Conservation (phyloP, 2,329 filamentous ascomycete genomes). For the Cladobotryum mycophilum region DNA sequence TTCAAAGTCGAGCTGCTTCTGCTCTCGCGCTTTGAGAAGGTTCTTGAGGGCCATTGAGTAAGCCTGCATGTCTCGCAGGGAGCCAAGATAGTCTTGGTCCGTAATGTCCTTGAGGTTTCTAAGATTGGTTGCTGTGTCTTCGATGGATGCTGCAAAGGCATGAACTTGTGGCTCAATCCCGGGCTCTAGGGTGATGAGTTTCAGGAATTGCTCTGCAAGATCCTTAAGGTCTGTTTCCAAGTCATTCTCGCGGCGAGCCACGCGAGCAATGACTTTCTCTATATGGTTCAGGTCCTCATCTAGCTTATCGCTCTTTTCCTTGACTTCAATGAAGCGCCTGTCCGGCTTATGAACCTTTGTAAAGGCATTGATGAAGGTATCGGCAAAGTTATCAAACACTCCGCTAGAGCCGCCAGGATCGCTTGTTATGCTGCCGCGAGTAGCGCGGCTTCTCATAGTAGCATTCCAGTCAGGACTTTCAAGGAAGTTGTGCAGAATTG, state of each 20-base stretch:
- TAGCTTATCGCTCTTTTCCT: constrained; percentile 86
- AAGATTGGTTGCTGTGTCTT: constrained; percentile 74
- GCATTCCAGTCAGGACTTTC: constrained; percentile 96
- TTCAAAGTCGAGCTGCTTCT: constrained; percentile 97
- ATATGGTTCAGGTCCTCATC: constrained; percentile 90
- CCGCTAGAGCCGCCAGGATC: constrained; percentile 49
- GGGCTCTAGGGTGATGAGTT: constrained; percentile 81
- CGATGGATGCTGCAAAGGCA: constrained; percentile 78
- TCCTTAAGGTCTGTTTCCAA: constrained; percentile 84
- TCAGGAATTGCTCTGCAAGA: constrained; percentile 89
- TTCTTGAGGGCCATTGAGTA: constrained; percentile 84
- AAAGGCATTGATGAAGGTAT: constrained; percentile 95
- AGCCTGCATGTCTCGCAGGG: constrained; percentile 88
- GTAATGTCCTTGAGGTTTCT: constrained; percentile 82
- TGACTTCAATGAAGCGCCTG: constrained; percentile 87
- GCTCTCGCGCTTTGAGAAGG: constrained; percentile 86
- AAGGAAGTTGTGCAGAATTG: constrained; percentile 81
- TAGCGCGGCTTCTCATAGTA: constrained; percentile 75
- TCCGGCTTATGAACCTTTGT: constrained; percentile 95
- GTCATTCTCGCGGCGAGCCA: constrained; percentile 81
- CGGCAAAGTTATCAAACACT: constrained; percentile 91
- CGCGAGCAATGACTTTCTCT: constrained; percentile 89
- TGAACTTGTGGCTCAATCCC: constrained; percentile 77
- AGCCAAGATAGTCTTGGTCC: constrained; percentile 91
- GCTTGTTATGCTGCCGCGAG: constrained; percentile 52